Evolutionary conservation across 306 rosid genomes (phyloP).

Genomic region (Amphicarpaea edgeworthii): DNA sequence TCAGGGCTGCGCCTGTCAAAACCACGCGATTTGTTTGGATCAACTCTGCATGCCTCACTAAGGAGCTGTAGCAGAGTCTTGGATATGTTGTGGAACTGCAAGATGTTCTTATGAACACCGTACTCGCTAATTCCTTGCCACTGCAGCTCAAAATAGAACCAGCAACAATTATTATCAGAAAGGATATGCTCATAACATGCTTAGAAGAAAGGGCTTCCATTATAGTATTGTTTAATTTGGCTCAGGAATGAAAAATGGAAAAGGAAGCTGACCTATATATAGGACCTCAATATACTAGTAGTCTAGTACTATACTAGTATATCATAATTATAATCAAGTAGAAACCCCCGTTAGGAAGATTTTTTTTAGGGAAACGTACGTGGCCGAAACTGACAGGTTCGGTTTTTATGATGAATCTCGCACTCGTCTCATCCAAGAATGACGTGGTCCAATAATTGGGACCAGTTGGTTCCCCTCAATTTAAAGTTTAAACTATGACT

Average conservation of each 20-base stretch:
- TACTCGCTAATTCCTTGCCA: slow-evolving; percentile 48
- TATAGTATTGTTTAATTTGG: slow-evolving; percentile 11
- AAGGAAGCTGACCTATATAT: slow-evolving; percentile 7
- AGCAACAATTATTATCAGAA: slow-evolving; percentile 39
- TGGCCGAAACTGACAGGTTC: neutral
- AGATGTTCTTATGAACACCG: slow-evolving; percentile 66
- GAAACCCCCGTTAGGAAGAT: neutral
- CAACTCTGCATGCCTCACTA: slow-evolving; percentile 57
- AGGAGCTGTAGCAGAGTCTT: slow-evolving; percentile 67
- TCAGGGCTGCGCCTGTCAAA: slow-evolving; percentile 64
- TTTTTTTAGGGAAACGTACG: neutral
- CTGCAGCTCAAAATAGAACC: neutral
- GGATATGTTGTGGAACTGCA: slow-evolving; percentile 75
- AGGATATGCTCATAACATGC: slow-evolving; percentile 13
- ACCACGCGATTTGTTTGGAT: slow-evolving; percentile 65
- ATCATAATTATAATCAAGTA: neutral
- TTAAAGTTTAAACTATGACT: slow-evolving; percentile 18
- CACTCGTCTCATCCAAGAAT: neutral
- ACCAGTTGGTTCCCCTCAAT: slow-evolving; percentile 9
- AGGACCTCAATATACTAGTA: too few species aligned
- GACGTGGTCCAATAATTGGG: slow-evolving; percentile 9
- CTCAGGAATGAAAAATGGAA: slow-evolving; percentile 29
- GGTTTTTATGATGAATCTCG: slow-evolving; percentile 4
- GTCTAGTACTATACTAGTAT: too few species aligned
- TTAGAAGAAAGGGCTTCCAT: slow-evolving; percentile 50